Evolutionary conservation across 441 rosid genomes (phyloP).

Genomic region (Bruguiera hainesii): DNA sequence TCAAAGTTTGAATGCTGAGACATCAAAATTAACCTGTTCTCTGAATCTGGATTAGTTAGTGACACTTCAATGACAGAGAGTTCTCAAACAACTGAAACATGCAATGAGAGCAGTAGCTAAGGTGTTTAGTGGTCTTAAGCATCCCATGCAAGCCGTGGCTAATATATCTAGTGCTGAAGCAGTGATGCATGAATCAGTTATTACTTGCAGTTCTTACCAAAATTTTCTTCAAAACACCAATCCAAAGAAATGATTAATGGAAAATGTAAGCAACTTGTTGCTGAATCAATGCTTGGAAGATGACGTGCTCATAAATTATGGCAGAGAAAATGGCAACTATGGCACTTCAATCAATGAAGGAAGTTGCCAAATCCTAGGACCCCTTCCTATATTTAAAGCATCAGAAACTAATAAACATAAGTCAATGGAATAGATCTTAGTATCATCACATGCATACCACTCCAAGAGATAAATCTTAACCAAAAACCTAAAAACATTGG

Average conservation of each 20-base stretch:
- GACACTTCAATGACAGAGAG: not conserved
- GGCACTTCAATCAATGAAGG: not conserved
- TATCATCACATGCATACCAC: not conserved
- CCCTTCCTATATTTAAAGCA: not conserved
- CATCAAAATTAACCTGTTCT: not conserved
- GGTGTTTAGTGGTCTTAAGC: too few species aligned
- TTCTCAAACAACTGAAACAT: not conserved
- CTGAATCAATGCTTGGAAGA: not conserved
- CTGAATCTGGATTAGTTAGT: not conserved
- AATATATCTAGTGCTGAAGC: not conserved
- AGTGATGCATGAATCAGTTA: not conserved
- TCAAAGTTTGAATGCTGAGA: not conserved
- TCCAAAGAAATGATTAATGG: not conserved
- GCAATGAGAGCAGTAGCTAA: not conserved
- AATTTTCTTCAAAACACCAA: too few species aligned
- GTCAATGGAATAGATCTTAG: not conserved
- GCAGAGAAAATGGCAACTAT: not conserved
- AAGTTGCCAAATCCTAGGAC: not conserved
- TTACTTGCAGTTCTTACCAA: not conserved
- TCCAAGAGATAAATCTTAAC: constrained; percentile 1
- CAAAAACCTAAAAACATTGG: not conserved
- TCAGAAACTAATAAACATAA: constrained; percentile 1
- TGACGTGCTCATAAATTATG: not conserved
- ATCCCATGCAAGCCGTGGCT: not conserved
- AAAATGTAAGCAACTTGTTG: not conserved